These are phyloP conservation scores for Boletus vinaceobasis DNA, from an alignment of 768 basidiomycete genomes.

Conservation along the genomic window DNA sequence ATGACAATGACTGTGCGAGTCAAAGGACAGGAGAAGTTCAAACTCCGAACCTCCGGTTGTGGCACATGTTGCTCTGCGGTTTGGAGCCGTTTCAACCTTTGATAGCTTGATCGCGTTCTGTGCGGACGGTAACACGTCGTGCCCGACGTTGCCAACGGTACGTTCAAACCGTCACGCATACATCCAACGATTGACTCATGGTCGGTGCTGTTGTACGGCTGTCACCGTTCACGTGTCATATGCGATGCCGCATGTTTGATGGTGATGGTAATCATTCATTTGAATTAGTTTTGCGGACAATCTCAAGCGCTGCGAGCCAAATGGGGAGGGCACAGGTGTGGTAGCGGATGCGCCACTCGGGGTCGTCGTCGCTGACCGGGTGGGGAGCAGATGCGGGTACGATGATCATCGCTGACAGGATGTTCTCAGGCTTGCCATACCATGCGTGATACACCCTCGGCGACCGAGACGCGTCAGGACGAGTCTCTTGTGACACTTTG, in stretches of 20 bases:
- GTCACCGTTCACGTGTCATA: slow-evolving; percentile 15
- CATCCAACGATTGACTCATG: background rate
- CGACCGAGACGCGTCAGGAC: slow-evolving; percentile 6
- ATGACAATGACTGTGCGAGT: slow-evolving; percentile 30
- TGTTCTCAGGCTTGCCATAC: background rate
- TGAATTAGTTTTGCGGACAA: slow-evolving; percentile 7
- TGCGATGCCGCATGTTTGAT: slow-evolving; percentile 5
- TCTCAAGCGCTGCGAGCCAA: slow-evolving; percentile 5
- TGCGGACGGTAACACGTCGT: background rate
- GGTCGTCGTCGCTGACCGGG: background rate
- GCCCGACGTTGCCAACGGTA: slow-evolving; percentile 7
- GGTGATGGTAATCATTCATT: slow-evolving; percentile 5
- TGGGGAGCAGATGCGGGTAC: background rate
- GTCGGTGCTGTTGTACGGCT: background rate
- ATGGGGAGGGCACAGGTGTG: slow-evolving; percentile 7
- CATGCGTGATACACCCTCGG: background rate
- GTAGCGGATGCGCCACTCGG: slow-evolving; percentile 2
- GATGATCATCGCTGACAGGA: background rate
- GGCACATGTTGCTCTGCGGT: slow-evolving; percentile 14
- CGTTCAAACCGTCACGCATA: slow-evolving; percentile 1
- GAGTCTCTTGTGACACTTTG: slow-evolving; percentile 7
- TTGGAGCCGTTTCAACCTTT: background rate
- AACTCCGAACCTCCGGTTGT: slow-evolving; percentile 31
- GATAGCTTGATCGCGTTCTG: background rate
- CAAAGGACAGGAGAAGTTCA: slow-evolving; percentile 29